These are phyloP conservation scores for Clarireedia paspali DNA, from an alignment of 2,329 filamentous ascomycete genomes.

Conservation along the genomic window DNA sequence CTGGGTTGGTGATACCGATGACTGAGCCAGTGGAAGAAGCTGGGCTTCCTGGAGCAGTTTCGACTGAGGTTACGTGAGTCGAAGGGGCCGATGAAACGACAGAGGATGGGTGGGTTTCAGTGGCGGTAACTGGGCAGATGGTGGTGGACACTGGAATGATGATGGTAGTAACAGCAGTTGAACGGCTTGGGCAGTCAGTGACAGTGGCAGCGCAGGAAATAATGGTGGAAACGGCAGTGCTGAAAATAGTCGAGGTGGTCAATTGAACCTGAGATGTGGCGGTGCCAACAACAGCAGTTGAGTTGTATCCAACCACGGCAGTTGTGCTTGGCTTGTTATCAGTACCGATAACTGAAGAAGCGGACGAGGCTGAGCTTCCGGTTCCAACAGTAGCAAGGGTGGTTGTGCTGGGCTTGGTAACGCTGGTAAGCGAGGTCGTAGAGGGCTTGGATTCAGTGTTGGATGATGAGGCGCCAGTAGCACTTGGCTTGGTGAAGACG, in stretches of 20 bases:
- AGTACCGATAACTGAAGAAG: conserved; percentile 3
- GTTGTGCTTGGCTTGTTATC: not conserved
- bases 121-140: conserved; percentile 20
- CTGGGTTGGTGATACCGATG: conserved; percentile 13
- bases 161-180: conserved; percentile 33
- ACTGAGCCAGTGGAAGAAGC: not conserved
- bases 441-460: not conserved
- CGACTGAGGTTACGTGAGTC: conserved; percentile 11
- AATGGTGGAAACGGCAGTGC: conserved; percentile 42
- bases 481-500: not conserved
- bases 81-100: not conserved
- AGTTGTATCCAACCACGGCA: not conserved
- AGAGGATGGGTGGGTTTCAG: not conserved
- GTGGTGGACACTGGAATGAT: conserved; percentile 38
- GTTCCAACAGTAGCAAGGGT: not conserved
- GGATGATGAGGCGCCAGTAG: not conserved
- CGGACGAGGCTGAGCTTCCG: not conserved
- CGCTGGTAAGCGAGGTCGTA: not conserved
- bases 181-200: conserved; percentile 42
- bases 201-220: conserved; percentile 40
- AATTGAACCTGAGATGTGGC: not conserved
- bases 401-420: not conserved
- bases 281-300: not conserved
- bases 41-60: not conserved
- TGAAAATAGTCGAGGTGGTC: conserved; percentile 41